These are phyloP conservation scores for Penicillium aurantiogriseum DNA, from an alignment of 2,329 filamentous ascomycete genomes.

Conservation along the genomic window DNA sequence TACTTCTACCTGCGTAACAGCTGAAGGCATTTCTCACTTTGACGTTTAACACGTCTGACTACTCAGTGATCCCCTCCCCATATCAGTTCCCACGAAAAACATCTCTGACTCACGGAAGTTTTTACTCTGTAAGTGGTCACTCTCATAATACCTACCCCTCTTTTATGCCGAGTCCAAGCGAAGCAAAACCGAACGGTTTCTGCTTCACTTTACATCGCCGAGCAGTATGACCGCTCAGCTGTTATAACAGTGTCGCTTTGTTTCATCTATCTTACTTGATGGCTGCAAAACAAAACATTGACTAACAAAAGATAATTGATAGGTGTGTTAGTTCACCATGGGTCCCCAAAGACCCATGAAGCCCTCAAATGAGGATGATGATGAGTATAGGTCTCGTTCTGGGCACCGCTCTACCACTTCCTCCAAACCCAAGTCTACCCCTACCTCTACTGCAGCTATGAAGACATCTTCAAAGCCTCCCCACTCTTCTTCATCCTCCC, in stretches of 20 bases:
- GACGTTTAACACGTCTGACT: not conserved
- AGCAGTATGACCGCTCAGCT: not conserved
- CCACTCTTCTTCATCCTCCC: not conserved
- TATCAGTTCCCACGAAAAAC: not conserved
- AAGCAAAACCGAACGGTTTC: not conserved
- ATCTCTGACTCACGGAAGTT: not conserved
- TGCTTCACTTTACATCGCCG: not conserved
- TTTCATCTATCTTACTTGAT: not conserved
- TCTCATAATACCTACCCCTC: too few species aligned
- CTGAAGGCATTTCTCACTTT: not conserved
- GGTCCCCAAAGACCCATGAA: not conserved
- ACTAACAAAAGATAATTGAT: not conserved
- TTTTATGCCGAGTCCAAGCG: not conserved
- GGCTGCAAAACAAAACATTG: not conserved
- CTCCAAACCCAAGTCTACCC: not conserved
- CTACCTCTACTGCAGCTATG: not conserved
- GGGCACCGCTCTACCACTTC: not conserved
- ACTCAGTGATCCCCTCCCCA: not conserved
- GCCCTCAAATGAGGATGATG: not conserved
- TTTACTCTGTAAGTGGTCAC: not conserved
- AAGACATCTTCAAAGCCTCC: not conserved
- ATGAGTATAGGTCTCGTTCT: not conserved
- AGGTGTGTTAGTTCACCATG: not conserved
- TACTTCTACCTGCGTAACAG: too few species aligned
- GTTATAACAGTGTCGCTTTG: not conserved